Evolutionary conservation across 345 rosid species (phyloP), one percentile per base, ranked within the genome.

Genomic region (Erodium maritimum): DNA sequence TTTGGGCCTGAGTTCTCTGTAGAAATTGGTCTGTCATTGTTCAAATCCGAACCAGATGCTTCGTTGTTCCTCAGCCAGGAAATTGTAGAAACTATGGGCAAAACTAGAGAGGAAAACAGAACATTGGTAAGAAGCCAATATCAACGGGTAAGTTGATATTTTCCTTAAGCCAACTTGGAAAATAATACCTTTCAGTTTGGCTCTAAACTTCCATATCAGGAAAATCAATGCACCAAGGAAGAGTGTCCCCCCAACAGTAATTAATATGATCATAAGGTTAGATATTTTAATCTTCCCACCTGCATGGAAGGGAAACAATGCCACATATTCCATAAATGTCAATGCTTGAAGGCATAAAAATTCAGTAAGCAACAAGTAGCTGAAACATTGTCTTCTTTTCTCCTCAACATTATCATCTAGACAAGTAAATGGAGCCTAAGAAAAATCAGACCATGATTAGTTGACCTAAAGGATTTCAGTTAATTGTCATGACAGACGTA

Each of bases 131-230:
- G n/a, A n/a, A n/a, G n/a, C n/a, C n/a, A n/a, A n/a, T n/a, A n/a
- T n/a, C n/a, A n/a, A n/a, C n/a, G n/a, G n/a, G n/a, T n/a, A n/a
- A n/a, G n/a, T n/a, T n/a, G n/a, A n/a, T n/a, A n/a, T n/a, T n/a
- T n/a, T n/a, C n/a, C n/a, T n/a, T n/a, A n/a, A n/a, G n/a, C n/a
- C n/a, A n/a, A n/a, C n/a, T n/a, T n/a, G n/a, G n/a, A n/a, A n/a
- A n/a, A n/a, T n/a, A n/a, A 50, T 60, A 86, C 97, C 91, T 80
- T 60, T 67, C 18, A 76, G 50, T 25, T 57, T 69, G 42, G 60
- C 71, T 63, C 65, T 80, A 68, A 73, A 71, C 62, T 67, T 71
- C 82, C 90, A 75, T 12, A 73, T 33, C 16, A 82, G 67, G 74
- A 70, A 82, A 16, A 69, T 34, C 14, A 61, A 55, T 50, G 70